These are phyloP conservation scores for Linderina pennispora DNA, from an alignment of 192 early-diverging fungal species.

Conservation along the genomic window DNA sequence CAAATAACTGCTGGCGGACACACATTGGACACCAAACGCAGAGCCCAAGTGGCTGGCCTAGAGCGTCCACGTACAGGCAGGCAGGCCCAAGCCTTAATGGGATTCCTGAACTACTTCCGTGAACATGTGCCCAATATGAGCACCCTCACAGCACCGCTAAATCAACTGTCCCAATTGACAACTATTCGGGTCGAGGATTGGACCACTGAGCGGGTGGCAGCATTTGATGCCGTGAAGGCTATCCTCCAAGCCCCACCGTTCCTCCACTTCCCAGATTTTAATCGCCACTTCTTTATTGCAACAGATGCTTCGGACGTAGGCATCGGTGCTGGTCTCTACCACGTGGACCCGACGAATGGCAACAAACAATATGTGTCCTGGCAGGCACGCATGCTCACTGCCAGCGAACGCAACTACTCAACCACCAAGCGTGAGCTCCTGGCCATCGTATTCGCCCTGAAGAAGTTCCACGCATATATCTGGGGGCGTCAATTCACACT, in stretches of 20 bases:
- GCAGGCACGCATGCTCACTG: neutral
- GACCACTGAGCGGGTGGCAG: neutral
- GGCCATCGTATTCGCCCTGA: neutral
- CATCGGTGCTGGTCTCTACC: neutral
- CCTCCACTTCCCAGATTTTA: neutral
- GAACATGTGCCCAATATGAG: neutral
- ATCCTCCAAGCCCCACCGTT: neutral
- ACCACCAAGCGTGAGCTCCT: neutral
- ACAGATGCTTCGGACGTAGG: slow-evolving; percentile 1
- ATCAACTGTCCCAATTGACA: neutral
- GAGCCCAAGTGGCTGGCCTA: neutral
- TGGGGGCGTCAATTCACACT: slow-evolving; percentile 26
- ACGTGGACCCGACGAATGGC: neutral
- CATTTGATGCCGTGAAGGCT: neutral
- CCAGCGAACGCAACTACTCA: neutral
- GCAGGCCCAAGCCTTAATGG: neutral
- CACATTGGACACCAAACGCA: neutral
- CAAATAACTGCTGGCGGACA: neutral
- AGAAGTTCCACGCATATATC: slow-evolving; percentile 24
- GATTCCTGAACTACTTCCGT: neutral
- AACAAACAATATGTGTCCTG: neutral
- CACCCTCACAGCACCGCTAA: neutral
- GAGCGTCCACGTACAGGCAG: neutral
- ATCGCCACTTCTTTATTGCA: neutral
- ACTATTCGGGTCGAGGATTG: neutral